These are phyloP conservation scores for Petasospora rhodanensis DNA, from an alignment of 1,139 yeast genomes.

Conservation along the genomic window DNA sequence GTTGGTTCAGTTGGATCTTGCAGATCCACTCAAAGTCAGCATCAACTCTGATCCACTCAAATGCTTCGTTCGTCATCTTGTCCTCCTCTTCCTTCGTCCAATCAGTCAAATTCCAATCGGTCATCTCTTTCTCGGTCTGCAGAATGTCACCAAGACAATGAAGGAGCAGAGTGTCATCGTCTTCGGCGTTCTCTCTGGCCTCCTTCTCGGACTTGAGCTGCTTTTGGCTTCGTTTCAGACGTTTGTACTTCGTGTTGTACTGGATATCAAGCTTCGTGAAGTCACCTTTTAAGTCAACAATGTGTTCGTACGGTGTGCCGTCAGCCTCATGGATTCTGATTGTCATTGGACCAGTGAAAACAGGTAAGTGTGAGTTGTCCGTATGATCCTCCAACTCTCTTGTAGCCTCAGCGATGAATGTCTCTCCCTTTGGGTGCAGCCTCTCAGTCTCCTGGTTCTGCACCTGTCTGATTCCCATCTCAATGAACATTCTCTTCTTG, in stretches of 20 bases:
- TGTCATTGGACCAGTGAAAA: conserved; percentile 92
- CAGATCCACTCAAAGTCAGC: conserved; percentile 98
- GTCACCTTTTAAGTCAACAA: conserved; percentile 83
- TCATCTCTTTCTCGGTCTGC: conserved; percentile 52
- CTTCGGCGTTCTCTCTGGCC: conserved; percentile 27
- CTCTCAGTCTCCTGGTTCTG: conserved; percentile 71
- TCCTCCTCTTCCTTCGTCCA: conserved; percentile 74
- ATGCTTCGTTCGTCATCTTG: conserved; percentile 70
- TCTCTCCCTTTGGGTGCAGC: conserved; percentile 34
- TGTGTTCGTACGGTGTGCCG: conserved; percentile 99
- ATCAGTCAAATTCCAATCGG: conserved; percentile 71
- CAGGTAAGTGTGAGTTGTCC: no score
- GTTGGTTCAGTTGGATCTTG: conserved; percentile 73
- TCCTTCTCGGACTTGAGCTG: conserved; percentile 36
- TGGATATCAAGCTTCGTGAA: conserved; percentile 88
- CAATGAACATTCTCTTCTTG: conserved; percentile 89
- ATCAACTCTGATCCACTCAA: conserved; percentile 96
- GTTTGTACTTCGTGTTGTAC: conserved; percentile 84
- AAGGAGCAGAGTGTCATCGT: conserved; percentile 40
- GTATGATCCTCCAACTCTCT: conserved; percentile 20
- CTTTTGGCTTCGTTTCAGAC: conserved; percentile 62
- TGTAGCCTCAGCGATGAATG: conserved; percentile 38
- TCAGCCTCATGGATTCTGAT: conserved; percentile 96
- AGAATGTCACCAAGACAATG: conserved; percentile 80
- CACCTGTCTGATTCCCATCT: conserved; percentile 89